Evolutionary conservation across 768 basidiomycete genomes (phyloP).

Genomic region (Kwoniella sp.): DNA sequence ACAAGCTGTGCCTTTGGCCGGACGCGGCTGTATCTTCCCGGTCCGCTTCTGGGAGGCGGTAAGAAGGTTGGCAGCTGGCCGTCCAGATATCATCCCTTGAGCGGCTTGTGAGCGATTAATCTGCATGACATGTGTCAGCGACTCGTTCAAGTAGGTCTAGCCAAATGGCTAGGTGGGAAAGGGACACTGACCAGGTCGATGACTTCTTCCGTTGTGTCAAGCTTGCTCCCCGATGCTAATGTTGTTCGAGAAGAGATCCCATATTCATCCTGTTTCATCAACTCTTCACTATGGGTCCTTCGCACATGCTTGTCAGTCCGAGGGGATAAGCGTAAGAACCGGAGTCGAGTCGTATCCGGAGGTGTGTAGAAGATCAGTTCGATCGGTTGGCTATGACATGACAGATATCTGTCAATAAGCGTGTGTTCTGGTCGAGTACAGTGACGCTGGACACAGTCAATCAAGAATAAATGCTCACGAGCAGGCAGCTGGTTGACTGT

Average conservation of each 20-base stretch:
- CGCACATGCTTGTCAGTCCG: constrained; percentile 24
- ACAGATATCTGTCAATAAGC: neutral
- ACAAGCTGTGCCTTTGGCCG: too few species aligned
- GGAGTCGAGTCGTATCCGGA: constrained; percentile 63
- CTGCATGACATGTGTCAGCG: neutral
- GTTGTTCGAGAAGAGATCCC: neutral
- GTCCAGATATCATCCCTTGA: neutral
- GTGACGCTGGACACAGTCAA: too few species aligned
- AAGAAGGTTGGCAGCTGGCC: neutral
- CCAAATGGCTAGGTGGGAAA: neutral
- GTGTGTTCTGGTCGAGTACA: too few species aligned
- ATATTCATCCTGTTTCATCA: constrained; percentile 28
- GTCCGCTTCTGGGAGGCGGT: too few species aligned
- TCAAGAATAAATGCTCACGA: constrained; percentile 20
- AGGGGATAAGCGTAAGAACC: constrained; percentile 67
- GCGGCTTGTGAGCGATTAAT: constrained; percentile 8
- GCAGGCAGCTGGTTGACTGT: constrained; percentile 3
- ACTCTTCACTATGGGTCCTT: neutral
- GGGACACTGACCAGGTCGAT: constrained; percentile 27
- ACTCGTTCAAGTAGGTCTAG: neutral
- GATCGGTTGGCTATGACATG: constrained; percentile 2
- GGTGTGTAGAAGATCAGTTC: constrained; percentile 62
- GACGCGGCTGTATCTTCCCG: too few species aligned
- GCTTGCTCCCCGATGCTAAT: constrained; percentile 6
- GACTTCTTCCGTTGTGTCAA: constrained; percentile 20